Base-by-base conservation (phyloP, 345 rosid genomes). In the Eucalyptus rudis region DNA sequence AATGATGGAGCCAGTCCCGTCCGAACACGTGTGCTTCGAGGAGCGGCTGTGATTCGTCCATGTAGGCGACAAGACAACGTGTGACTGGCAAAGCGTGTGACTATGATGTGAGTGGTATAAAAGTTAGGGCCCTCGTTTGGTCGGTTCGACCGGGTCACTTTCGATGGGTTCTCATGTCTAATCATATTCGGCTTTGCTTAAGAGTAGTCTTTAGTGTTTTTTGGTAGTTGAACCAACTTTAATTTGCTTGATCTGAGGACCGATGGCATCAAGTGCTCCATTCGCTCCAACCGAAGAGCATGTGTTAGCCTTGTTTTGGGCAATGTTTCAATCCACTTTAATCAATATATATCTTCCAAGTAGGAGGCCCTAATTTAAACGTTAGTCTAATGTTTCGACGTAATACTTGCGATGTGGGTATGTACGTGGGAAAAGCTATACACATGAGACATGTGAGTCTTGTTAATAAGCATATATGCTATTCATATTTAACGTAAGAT, bases 31-130 rank as follows among this genome's bases (percentile, higher is more conserved):
- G 87, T 90, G 15, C 1, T 3, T 2, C 15, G 89, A 88, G 58
- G 47, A 90, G 90, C 90, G 94, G 96, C 83, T 90, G 89, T 52
- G 90, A 92, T 92, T 90, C 87, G 91, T 90, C 95, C 95, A 91
- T 86, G 93, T 90, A 56, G 66, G 88, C 59, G 84, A 76, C 76
- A 27, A 51, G 86, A 91, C 90, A 59, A 40, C 24, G 59, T 31
- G 52, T 36, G 89, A 91, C 80, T 13, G 90, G 86, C 89, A 89
- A 89, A 93, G 93, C 90, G 92, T 90, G 91, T 87, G 87, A 56
- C 64, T 17, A 22, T 43, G 84, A 76, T 76, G 84, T 76, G 84
- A 40, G 47, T 20, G 84, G 84, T 40, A 76, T 12, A 40, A 76
- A 76, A 76, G 84, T 40, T 40, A 40, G 47, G 84, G 84, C 47